A percentile compares a stretch with the other conserved stretches of the same genome.
These are phyloP conservation scores for Globisporangium okanoganense DNA, from an alignment of 352 stramenopile species.

Conservation along the genomic window DNA sequence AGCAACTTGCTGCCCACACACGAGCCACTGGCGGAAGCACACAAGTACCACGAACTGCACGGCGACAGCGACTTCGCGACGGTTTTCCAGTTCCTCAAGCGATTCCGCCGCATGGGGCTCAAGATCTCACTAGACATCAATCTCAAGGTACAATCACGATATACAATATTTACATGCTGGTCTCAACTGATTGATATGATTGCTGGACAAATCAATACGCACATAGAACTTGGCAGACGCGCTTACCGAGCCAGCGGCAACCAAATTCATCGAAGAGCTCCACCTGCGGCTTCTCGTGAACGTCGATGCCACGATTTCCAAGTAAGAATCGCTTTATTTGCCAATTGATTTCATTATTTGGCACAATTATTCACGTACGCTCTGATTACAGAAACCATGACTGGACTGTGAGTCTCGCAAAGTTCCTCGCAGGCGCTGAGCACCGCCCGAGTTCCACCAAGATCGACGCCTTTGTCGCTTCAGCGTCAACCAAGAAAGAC, in stretches of 20 bases:
- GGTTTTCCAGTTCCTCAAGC: conserved; percentile 65
- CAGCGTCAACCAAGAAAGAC: conserved; percentile 13
- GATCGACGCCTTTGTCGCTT: conserved; percentile 10
- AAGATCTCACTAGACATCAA: conserved; percentile 43
- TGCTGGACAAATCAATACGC: not conserved
- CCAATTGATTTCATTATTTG: not conserved
- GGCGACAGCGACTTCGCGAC: conserved; percentile 45
- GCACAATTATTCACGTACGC: not conserved
- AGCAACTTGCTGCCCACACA: conserved; percentile 32
- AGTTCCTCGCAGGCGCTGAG: conserved; percentile 35
- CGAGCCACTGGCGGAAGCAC: conserved; percentile 21
- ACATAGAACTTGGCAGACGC: conserved; percentile 30
- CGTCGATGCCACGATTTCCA: conserved; percentile 36
- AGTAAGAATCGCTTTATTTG: conserved; percentile 25
- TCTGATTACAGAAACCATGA: conserved; percentile 28
- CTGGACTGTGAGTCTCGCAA: conserved; percentile 43
- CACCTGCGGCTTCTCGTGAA: conserved; percentile 46
- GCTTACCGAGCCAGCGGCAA: conserved; percentile 29
- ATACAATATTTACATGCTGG: not conserved
- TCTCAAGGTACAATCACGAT: conserved; percentile 27
- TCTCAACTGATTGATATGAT: not conserved
- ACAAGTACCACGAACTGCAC: conserved; percentile 39
- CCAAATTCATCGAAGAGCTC: conserved; percentile 35
- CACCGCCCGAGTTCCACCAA: conserved; percentile 19
- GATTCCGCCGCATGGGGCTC: conserved; percentile 53